Evolutionary conservation across 202 grass and related monocot genomes (phyloP), one percentile per base, ranked within the genome.

Genomic region (Cymbopogon flexuosus): DNA sequence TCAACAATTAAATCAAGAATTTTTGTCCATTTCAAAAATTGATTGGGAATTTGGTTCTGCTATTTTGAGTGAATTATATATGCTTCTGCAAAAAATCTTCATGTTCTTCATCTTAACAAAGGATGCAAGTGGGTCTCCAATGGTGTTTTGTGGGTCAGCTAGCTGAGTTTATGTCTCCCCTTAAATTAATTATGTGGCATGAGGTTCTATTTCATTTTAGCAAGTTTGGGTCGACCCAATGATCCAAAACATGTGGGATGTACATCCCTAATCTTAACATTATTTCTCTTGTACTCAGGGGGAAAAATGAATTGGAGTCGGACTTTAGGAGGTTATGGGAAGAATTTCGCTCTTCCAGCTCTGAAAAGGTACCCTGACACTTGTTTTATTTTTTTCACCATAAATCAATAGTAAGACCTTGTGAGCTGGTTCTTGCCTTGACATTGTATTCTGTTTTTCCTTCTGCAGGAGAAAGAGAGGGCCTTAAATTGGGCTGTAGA

Each of bases 281-380:
- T 79, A 3, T 30, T 87, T 46, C 43, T 84, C 47, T 83, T 60
- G 77, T 80, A 57, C 70, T 61, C 90, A 99, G 96, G 79, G 92
- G 88, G 27, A 99, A 93, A 87, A 39, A 88, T 90, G 96, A 99
- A 91, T 80, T 96, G 82, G 90, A 93, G 78, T 85, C 84, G 37
- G 92, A 93, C 82, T 93, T 99, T 83, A 96, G 77, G 93, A 99
- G 83, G 70, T 96, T 84, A 85, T 99, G 96, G 96, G 96, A 99
- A 85, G 96, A 96, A 79, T 99, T 99, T 72, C 96, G 96, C 68
- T 91, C 88, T 93, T 99, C 96, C 85, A 96, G 87, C 89, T 99
- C 89, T 47, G 96, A 99, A 82, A 96, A 99, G 92, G 96, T 93
- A 61, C 70, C 36, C 61, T 83, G n/a, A 30, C 5, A 23, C 14